A percentile compares a stretch with the other conserved stretches of the same genome.
Evolutionary conservation across 129 eudicot species (phyloP).

Genomic region (Rutidosis leptorrhynchoides): DNA sequence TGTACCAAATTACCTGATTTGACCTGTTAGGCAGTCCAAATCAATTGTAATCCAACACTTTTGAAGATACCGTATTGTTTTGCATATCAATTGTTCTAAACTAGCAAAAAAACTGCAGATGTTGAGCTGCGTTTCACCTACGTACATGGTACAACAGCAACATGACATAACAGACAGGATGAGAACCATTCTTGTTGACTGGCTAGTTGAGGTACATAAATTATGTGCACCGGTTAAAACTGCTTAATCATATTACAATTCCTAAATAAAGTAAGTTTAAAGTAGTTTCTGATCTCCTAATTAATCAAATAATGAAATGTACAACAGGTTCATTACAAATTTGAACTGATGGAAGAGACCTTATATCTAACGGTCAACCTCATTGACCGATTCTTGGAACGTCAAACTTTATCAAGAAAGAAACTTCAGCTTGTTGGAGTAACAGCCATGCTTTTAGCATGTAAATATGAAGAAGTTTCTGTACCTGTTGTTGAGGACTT

Average conservation of each 20-base stretch:
- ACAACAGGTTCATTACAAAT: constrained; percentile 84
- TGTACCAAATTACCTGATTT: not conserved
- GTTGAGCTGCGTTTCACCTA: constrained; percentile 61
- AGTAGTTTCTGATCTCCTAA: not conserved
- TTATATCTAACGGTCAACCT: constrained; percentile 80
- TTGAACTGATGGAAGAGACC: constrained; percentile 94
- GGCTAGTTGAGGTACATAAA: constrained; percentile 88
- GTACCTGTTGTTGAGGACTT: constrained; percentile 93
- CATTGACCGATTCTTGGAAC: constrained; percentile 73
- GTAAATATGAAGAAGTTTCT: constrained; percentile 92
- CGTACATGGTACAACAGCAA: constrained; percentile 65
- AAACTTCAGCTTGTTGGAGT: constrained; percentile 93
- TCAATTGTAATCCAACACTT: not conserved
- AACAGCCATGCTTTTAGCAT: constrained; percentile 87
- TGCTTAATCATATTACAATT: not conserved
- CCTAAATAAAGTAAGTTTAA: not conserved
- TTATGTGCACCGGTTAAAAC: not conserved
- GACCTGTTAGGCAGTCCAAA: not conserved
- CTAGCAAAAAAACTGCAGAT: constrained; percentile 35
- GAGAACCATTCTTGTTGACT: constrained; percentile 87
- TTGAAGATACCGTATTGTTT: not conserved
- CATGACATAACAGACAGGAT: constrained; percentile 71
- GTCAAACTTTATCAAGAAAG: constrained; percentile 54
- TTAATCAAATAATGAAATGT: not conserved
- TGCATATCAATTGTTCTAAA: not conserved